Evolutionary conservation across 495 filamentous ascomycete species (phyloP), one percentile per base, ranked within the genome.

Genomic region (Neurospora tetrasperma): DNA sequence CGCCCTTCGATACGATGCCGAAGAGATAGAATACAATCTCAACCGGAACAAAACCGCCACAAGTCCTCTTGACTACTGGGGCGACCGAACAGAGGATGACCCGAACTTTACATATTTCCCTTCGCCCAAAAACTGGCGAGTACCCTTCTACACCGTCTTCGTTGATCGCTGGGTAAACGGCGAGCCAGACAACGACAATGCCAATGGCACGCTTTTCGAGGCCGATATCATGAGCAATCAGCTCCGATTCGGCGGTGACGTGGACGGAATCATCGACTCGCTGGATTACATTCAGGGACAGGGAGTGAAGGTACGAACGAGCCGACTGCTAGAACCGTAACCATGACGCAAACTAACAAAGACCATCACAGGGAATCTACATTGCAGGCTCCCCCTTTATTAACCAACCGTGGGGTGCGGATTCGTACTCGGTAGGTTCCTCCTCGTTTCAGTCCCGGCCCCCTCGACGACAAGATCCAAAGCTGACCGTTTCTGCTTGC

Each of bases 201-300:
- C 85, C 23, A 93, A 93, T 78, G 89, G 84, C 4, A 92, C 90
- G 0, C 70, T 86, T 9, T 93, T 88, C 76, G 91, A 93, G 78
- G 90, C 91, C 78, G 91, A 93, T 77, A 76, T 88, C 42, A 85
- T 84, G 73, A 88, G 87, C 71, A 93, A 88, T 71, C 90, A 92
- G 78, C 86, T 93, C 80, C 88, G 91, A n/a, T 88, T 91, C 81
- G 91, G 91, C 43, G 91, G 91, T 44, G 91, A 93, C 78, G 83
- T 91, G 35, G 83, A 82, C 62, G 91, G 91, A 9, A 72, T 93
- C 42, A 74, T 88, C 62, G 88, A 91, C 74, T 89, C 88, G 18
- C 81, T 93, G 71, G 91, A 93, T 76, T 93, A 93, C 79, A 78
- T 93, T 46, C 89, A 91, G 72, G 91, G 91, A 59, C 89, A 92